A percentile compares a stretch with the other conserved stretches of the same genome.
phyloP scores from a whole-genome alignment of 2,329 filamentous ascomycete genomes.

The Penicillium sp. region DNA sequence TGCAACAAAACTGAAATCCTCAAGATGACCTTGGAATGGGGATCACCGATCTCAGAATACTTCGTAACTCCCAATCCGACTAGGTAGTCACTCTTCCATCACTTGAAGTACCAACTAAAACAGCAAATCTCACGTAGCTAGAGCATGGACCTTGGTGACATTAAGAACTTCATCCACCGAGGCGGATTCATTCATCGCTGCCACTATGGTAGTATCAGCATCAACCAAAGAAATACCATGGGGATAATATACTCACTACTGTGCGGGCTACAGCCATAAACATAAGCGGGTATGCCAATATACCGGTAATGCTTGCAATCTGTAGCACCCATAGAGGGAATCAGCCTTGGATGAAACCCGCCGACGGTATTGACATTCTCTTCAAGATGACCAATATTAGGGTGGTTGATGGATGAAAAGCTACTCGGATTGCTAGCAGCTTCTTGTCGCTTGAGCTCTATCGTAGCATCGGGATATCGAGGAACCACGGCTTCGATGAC shows the following conservation, averaged over 20 bases:
- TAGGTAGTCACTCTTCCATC: no score
- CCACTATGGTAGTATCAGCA: background rate
- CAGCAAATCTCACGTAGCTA: slow-evolving; percentile 5
- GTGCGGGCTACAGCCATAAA: slow-evolving; percentile 27
- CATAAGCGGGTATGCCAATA: slow-evolving; percentile 37
- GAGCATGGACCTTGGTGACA: slow-evolving; percentile 4
- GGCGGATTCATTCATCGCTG: background rate
- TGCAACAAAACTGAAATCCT: background rate
- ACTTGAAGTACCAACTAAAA: background rate
- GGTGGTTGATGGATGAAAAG: slow-evolving; percentile 3
- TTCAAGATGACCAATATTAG: background rate
- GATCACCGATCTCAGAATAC: background rate
- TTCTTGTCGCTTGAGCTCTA: slow-evolving; percentile 5
- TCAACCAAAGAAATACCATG: background rate
- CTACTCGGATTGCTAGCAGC: slow-evolving; percentile 6
- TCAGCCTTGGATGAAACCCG: slow-evolving; percentile 26
- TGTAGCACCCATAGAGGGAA: slow-evolving; percentile 42
- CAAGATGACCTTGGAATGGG: background rate
- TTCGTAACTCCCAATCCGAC: no score
- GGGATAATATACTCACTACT: background rate
- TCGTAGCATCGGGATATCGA: slow-evolving; percentile 2
- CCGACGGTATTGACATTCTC: slow-evolving; percentile 1
- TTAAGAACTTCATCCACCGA: slow-evolving; percentile 4
- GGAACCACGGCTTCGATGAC: background rate
- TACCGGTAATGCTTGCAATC: slow-evolving; percentile 46